Conservation (phyloP, 495 filamentous ascomycete species). For the Pyrenula massariospora region DNA sequence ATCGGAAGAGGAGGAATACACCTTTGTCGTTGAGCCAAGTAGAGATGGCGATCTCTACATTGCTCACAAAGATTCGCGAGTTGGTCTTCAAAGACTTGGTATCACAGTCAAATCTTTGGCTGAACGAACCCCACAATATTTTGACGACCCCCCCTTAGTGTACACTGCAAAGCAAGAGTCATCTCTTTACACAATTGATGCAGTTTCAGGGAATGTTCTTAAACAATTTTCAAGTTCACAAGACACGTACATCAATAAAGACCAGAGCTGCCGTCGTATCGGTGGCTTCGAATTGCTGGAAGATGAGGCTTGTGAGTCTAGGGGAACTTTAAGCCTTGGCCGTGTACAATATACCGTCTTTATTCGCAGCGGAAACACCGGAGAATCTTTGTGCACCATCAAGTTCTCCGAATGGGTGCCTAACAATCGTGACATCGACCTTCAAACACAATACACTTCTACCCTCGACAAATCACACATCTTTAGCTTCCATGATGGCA, state of each 20-base stretch:
- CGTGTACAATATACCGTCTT: conserved; percentile 78
- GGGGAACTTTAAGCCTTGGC: conserved; percentile 64
- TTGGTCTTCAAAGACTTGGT: conserved; percentile 51
- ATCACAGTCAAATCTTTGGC: conserved; percentile 74
- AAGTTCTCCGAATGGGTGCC: conserved; percentile 93
- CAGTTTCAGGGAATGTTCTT: conserved; percentile 62
- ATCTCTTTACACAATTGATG: conserved; percentile 71
- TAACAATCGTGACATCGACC: conserved; percentile 82
- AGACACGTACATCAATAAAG: conserved; percentile 38
- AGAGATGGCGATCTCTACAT: conserved; percentile 82
- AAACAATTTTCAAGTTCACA: conserved; percentile 50
- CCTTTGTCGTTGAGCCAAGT: conserved; percentile 96
- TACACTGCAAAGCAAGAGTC: conserved; percentile 78
- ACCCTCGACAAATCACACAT: conserved; percentile 85
- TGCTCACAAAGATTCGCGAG: conserved; percentile 52
- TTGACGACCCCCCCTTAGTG: conserved; percentile 56
- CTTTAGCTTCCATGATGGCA: conserved; percentile 78
- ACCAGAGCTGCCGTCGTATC: conserved; percentile 41
- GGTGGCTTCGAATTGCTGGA: conserved; percentile 48
- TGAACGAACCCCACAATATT: conserved; percentile 53
- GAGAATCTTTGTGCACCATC: conserved; percentile 72
- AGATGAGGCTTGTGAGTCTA: conserved; percentile 59
- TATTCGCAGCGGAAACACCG: conserved; percentile 66
- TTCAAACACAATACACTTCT: conserved; percentile 64
- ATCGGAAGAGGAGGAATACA: conserved; percentile 61